Conservation (phyloP, 2,329 filamentous ascomycete genomes). For the Exserohilum turcica region DNA sequence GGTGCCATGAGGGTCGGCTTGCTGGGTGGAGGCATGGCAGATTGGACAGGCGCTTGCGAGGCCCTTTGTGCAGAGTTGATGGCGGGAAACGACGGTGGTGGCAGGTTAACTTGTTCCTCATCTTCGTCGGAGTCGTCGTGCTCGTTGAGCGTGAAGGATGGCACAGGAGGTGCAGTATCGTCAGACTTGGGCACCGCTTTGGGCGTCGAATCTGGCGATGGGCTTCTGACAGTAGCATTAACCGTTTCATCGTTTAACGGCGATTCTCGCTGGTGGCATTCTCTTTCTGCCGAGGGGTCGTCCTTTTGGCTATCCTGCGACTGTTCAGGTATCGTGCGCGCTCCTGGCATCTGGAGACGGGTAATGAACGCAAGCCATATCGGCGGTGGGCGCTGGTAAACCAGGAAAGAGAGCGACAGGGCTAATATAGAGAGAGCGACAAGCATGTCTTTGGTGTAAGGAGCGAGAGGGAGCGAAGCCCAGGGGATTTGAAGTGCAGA, state of each 20-base stretch:
- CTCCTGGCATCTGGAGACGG: conserved; percentile 12
- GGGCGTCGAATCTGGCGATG: conserved; percentile 41
- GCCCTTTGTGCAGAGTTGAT: conserved; percentile 54
- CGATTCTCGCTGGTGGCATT: conserved; percentile 20
- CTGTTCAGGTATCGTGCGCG: conserved; percentile 20
- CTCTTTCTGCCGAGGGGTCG: conserved; percentile 18
- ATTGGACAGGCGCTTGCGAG: conserved; percentile 26
- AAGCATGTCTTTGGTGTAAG: conserved; percentile 41
- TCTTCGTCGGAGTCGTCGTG: conserved; percentile 35
- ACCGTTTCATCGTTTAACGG: conserved; percentile 8
- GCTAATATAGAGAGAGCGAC: conserved; percentile 46
- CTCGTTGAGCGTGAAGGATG: conserved; percentile 46
- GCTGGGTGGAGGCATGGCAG: conserved; percentile 21
- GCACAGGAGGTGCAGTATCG: conserved; percentile 29
- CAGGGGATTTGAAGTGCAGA: conserved; percentile 15
- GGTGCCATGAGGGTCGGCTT: conserved; percentile 42
- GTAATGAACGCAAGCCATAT: conserved; percentile 40
- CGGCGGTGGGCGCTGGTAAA: conserved; percentile 45
- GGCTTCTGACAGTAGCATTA: neutral
- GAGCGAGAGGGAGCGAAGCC: conserved; percentile 18
- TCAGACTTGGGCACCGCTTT: conserved; percentile 31
- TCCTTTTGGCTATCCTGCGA: conserved; percentile 22
- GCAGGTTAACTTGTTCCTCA: conserved; percentile 42
- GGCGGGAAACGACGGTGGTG: conserved; percentile 52
- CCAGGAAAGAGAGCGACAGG: conserved; percentile 44